These are phyloP conservation scores for Globisporangium canariense DNA, from an alignment of 352 stramenopile genomes.

Conservation along the genomic window DNA sequence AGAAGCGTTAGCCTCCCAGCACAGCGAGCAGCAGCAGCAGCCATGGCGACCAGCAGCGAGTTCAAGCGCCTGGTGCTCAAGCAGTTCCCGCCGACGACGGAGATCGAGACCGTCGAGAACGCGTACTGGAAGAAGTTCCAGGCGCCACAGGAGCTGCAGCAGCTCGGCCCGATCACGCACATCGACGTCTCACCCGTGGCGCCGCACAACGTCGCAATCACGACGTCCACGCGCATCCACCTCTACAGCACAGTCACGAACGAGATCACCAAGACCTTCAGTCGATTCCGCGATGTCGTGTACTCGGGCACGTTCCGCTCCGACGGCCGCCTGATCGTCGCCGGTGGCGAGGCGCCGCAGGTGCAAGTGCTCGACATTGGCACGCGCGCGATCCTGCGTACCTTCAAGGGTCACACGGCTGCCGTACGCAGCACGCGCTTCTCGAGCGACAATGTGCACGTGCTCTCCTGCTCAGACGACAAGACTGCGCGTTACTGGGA, in stretches of 20 bases:
- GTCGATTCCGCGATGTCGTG: constrained; percentile 83
- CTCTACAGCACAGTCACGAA: constrained; percentile 82
- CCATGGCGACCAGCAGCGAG: constrained; percentile 68
- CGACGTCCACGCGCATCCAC: constrained; percentile 84
- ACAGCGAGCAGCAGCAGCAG: not conserved
- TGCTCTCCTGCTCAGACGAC: constrained; percentile 90
- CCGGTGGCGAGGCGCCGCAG: constrained; percentile 65
- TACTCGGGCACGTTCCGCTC: constrained; percentile 85
- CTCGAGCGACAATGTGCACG: constrained; percentile 77
- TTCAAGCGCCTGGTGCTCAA: constrained; percentile 88
- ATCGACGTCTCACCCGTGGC: constrained; percentile 78
- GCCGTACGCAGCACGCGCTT: constrained; percentile 80
- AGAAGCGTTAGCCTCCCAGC: not conserved
- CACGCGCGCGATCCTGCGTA: constrained; percentile 80
- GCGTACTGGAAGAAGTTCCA: constrained; percentile 90
- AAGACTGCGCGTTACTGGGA: constrained; percentile 89
- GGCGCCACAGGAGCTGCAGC: constrained; percentile 74
- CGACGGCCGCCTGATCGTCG: constrained; percentile 86
- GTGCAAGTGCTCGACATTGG: constrained; percentile 87
- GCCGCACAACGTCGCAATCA: constrained; percentile 84
- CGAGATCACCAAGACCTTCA: constrained; percentile 87
- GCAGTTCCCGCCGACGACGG: constrained; percentile 78
- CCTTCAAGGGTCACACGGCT: constrained; percentile 82
- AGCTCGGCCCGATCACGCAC: constrained; percentile 81
- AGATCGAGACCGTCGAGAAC: constrained; percentile 76